Evolutionary conservation across 2,329 filamentous ascomycete species (phyloP), one percentile per base, ranked within the genome.

Genomic region (Ciborinia camelliae): DNA sequence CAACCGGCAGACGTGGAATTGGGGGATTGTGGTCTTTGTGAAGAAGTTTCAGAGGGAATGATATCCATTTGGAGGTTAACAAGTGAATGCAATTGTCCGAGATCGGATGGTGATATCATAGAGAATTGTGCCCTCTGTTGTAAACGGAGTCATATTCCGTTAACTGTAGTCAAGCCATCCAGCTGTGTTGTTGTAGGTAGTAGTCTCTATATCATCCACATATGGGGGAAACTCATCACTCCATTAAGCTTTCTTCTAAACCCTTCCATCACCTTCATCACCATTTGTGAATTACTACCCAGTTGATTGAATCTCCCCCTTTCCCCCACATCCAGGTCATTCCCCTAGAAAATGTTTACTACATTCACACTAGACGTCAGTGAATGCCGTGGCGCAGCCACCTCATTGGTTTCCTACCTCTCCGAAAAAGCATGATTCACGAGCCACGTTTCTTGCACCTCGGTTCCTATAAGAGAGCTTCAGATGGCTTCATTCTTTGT

Each of bases 301-400:
- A 47, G n/a, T 15, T 20, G 32, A 47, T 35, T 58, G 28, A 26
- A 47, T 47, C 35, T 47, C 30, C 3, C 32, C 7, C n/a, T 14
- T 18, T n/a, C 55, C n/a, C 28, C 8, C 20, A 26, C 18, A 26
- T n/a, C n/a, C 7, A 47, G 41, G 41, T 26, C 55, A 58, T 20
- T 1, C 41, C 28, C 41, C 30, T 10, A 4, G 8, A 47, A 35
- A 58, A 58, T 58, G 41, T 20, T 26, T 10, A 47, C 41, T 4
- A 1, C 20, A 58, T 58, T n/a, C 35, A 28, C n/a, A 35, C 20
- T 4, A 20, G 28, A 58, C 41, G 30, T 3, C 2, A 58, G 55
- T 58, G 55, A 58, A 58, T 58, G 30, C 12, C 41, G 41, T 47
- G 55, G 55, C 55, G 55, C 55, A 58, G 41, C 20, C 14, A 20